Base-by-base conservation (phyloP, 2,329 filamentous ascomycete genomes). In the Chrysoporthe deuterocubensis region DNA sequence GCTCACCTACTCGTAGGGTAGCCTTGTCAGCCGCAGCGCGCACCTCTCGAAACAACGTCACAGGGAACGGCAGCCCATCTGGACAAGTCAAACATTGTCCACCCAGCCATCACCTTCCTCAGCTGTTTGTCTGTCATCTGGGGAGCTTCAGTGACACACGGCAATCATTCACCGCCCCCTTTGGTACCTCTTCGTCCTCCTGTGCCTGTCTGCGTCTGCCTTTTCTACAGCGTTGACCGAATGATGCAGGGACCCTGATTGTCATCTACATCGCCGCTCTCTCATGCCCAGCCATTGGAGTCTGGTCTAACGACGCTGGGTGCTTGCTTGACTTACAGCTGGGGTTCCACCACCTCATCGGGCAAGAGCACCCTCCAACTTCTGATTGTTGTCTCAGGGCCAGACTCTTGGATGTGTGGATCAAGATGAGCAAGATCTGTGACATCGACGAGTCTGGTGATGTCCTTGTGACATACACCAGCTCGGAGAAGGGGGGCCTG, bases 361-460 rank as follows among this genome's bases (percentile, higher is more conserved):
- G 16, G 3, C 13, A 11, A 16, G 50, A 13, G n/a, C 50, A 4
- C 26, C 21, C 18, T 21, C 13, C 18, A 18, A 0, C 40, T 16
- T 44, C 21, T 26, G 11, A 3, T 21, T 26, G 32, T 32, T 3
- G 18, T 32, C 13, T 56, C 13, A 37, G 14, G n/a, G 48, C 16
- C 42, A 21, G 42, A 44, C n/a, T n/a, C 32, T 43, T 18, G 34
- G 26, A 21, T 56, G 44, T n/a, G 54, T 42, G 21, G 52, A 46
- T 54, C 70, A 72, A 63, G 59, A 78, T 77, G 75, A 76, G 69
- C 65, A 73, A 71, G 67, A 72, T 77, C 69, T 78, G 73, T 71
- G 78, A 80, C 69, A 76, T 80, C 64, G 77, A 80, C 71, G 74
- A 76, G 70, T 77, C 78, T 70, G 78, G 78, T 71, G 75, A 78